Percentiles rank a stretch among this genome's conserved stretches.
Evolutionary conservation across 371 early-diverging fungal species (phyloP).

Genomic region (Apophysomyces ossiformis): DNA sequence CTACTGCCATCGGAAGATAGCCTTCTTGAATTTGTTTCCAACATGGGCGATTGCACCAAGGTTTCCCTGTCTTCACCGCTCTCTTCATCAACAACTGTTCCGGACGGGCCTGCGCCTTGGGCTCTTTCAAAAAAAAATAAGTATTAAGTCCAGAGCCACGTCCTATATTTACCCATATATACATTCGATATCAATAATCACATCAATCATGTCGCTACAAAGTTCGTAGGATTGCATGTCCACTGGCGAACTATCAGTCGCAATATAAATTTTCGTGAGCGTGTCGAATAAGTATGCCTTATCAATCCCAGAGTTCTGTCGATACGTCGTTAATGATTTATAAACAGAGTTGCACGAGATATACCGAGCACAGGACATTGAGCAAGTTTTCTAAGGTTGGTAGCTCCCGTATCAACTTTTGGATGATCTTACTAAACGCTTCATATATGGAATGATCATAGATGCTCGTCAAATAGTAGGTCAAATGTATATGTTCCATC

Average conservation of each 20-base stretch:
- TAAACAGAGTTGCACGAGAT: conserved; percentile 10
- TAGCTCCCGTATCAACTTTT: conserved; percentile 87
- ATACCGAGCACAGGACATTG: conserved; percentile 90
- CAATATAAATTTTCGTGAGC: conserved; percentile 89
- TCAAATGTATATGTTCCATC: conserved; percentile 78
- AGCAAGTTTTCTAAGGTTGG: conserved; percentile 91
- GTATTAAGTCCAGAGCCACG: background rate
- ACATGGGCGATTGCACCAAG: conserved; percentile 5
- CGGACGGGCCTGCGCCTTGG: conserved; percentile 17
- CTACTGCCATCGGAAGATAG: conserved; percentile 1
- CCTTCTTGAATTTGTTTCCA: conserved; percentile 10
- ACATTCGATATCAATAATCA: conserved; percentile 82
- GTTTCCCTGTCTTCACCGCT: conserved; percentile 19
- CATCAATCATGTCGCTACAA: conserved; percentile 95
- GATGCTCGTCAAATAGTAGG: conserved; percentile 91
- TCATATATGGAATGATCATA: conserved; percentile 96
- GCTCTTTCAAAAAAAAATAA: background rate
- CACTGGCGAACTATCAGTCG: conserved; percentile 94
- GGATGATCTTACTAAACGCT: conserved; percentile 93
- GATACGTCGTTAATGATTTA: background rate
- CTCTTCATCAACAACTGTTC: conserved; percentile 14
- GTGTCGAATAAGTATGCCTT: conserved; percentile 95
- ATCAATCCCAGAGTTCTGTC: conserved; percentile 91
- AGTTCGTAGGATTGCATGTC: conserved; percentile 93
- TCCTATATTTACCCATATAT: conserved; percentile 71